phyloP scores from a whole-genome alignment of 768 basidiomycete genomes.

The Hypholoma sublateritium region DNA sequence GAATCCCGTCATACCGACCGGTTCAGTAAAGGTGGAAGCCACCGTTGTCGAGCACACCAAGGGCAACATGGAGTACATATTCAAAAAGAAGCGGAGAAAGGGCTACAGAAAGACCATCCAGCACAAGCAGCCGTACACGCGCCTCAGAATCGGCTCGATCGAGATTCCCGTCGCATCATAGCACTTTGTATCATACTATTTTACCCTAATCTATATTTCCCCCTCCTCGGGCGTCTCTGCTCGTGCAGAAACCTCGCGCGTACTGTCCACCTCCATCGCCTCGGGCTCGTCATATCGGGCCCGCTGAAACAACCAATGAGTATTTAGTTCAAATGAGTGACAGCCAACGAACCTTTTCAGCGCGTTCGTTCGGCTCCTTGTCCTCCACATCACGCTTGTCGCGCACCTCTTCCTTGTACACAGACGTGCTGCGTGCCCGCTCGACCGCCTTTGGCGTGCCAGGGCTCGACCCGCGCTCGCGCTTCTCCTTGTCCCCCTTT shows the following conservation, averaged over 20 bases:
- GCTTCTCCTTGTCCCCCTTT: slow-evolving; percentile 37
- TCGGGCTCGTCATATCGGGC: slow-evolving; percentile 50
- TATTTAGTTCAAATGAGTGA: background rate
- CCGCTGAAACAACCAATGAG: slow-evolving; percentile 34
- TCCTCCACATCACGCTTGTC: slow-evolving; percentile 59
- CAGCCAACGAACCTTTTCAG: slow-evolving; percentile 56
- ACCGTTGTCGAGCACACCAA: slow-evolving; percentile 99
- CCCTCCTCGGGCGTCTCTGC: slow-evolving; percentile 88
- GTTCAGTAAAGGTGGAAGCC: slow-evolving; percentile 72
- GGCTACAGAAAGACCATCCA: slow-evolving; percentile 93
- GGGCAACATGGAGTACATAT: slow-evolving; percentile 84
- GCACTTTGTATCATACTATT: slow-evolving; percentile 15
- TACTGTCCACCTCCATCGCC: slow-evolving; percentile 41
- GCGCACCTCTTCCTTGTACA: slow-evolving; percentile 44
- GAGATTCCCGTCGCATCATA: slow-evolving; percentile 35
- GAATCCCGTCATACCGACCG: slow-evolving; percentile 64
- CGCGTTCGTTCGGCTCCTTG: slow-evolving; percentile 50
- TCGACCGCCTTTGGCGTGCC: slow-evolving; percentile 39
- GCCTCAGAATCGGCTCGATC: slow-evolving; percentile 88
- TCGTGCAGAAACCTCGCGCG: slow-evolving; percentile 41
- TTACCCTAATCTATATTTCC: slow-evolving; percentile 54
- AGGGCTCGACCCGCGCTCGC: slow-evolving; percentile 30
- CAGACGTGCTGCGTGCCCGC: slow-evolving; percentile 35
- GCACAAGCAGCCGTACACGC: slow-evolving; percentile 95
- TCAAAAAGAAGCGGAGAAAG: slow-evolving; percentile 99